Percentiles rank a stretch among this genome's conserved stretches.
phyloP scores from a whole-genome alignment of 2,329 filamentous ascomycete genomes.

The Pseudopyrenochaeta lycopersici region DNA sequence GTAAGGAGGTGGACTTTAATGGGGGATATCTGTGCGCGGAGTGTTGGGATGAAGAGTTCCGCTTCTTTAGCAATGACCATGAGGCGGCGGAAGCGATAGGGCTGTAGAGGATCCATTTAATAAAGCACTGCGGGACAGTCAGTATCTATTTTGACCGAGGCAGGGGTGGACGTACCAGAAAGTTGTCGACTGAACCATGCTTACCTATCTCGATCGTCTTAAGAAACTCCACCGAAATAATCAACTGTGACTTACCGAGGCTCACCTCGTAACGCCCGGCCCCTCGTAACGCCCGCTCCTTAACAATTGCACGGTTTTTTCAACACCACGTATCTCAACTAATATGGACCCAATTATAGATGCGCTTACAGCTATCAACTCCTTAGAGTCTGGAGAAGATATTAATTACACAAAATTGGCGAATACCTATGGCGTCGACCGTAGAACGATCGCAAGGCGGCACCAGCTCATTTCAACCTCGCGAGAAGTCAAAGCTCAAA shows the following conservation, averaged over 20 bases:
- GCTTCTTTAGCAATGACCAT: constrained; percentile 69
- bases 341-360: no score
- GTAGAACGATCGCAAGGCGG: no score
- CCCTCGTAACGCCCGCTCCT: no score
- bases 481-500: no score
- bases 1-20: constrained; percentile 54
- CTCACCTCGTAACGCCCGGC: no score
- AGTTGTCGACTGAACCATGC: constrained; percentile 48
- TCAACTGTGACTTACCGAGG: constrained; percentile 47
- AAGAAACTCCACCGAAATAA: constrained; percentile 57
- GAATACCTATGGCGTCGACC: no score
- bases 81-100: constrained; percentile 56
- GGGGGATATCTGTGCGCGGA: constrained; percentile 32
- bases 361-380: no score
- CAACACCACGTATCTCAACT: no score
- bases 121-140: constrained; percentile 22
- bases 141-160: neutral
- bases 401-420: no score
- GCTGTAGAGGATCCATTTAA: constrained; percentile 69
- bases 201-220: constrained; percentile 50
- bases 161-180: constrained; percentile 28
- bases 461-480: no score
- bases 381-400: no score
- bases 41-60: constrained; percentile 59
- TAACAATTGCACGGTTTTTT: no score